These are phyloP conservation scores for Pleodorina starrii DNA, from an alignment of 139 green algal species.

Conservation along the genomic window DNA sequence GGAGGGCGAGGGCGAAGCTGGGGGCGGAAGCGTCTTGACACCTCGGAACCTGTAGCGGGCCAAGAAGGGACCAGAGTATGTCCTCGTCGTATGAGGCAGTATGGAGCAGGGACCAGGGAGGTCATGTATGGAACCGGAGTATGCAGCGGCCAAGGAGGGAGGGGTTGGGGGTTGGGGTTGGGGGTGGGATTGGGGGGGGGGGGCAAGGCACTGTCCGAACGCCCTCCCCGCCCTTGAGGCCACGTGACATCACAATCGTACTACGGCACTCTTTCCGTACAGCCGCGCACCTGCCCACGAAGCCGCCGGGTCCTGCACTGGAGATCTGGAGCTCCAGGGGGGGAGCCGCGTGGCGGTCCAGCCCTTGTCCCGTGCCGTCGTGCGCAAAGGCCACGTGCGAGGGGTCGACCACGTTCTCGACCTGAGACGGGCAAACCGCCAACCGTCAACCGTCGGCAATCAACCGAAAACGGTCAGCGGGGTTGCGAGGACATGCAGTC, in stretches of 20 bases:
- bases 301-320: not conserved
- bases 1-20: not conserved
- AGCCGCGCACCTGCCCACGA: not conserved
- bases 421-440: not conserved
- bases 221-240: too few species aligned
- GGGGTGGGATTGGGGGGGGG: too few species aligned
- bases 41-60: constrained; percentile 11
- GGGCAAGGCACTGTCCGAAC: too few species aligned
- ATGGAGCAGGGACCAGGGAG: too few species aligned
- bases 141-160: too few species aligned
- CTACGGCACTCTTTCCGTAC: too few species aligned
- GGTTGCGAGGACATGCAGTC: not conserved
- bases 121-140: too few species aligned
- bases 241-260: too few species aligned
- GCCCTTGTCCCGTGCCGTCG: constrained; percentile 40
- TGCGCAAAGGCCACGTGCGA: constrained; percentile 43
- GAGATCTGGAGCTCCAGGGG: constrained; percentile 38
- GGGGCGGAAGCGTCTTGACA: not conserved
- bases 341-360: constrained; percentile 10
- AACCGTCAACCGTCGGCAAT: not conserved
- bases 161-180: too few species aligned
- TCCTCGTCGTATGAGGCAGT: too few species aligned
- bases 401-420: constrained; percentile 43
- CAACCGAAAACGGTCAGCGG: too few species aligned
- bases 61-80: too few species aligned